Base-by-base conservation (phyloP, 2,329 filamentous ascomycete species). In the Fusarium albidum region DNA sequence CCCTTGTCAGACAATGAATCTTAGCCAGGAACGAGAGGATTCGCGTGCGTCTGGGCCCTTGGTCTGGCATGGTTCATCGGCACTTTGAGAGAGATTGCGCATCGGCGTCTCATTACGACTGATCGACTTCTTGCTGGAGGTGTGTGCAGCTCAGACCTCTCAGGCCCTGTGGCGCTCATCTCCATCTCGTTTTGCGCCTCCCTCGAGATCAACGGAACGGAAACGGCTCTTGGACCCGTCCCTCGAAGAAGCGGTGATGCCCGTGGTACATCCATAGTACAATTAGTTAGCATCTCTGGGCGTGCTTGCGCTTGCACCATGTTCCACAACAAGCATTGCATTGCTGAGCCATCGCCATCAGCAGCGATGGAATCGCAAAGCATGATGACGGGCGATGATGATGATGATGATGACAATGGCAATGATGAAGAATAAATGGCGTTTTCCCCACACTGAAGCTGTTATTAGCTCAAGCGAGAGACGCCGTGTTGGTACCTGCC, bases 301-400 rank as follows among this genome's bases (percentile, higher is more conserved):
- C n/a, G 43, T 13, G 28, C 25, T 9, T 18, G 39, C 45, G 28
- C 25, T 9, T 18, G 39, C 45, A 26, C 28, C 46, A 35, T 31
- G 35, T 29, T 50, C 26, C 35, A 49, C 50, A 49, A 49, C 50
- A 49, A 33, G 39, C 55, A 35, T 57, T 52, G 29, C 44, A 35
- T 57, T 52, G 29, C 44, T 39, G 48, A 61, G 35, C 47, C 37
- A 49, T 47, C 51, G 59, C 47, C 52, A 60, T 55, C 37, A 43
- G 28, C 32, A 33, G 39, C 39, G 39, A 59, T 37, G 38, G 49
- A 49, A 54, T 54, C 35, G 49, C 44, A 57, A 54, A 7, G 57
- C 57, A 61, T 55, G 57, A 61, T 58, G 44, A 61, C 58, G 52
- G n/a, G 61, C 61, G 57, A 59, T 59, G 55, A 46, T 58, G 38